Evolutionary conservation across 371 early-diverging fungal species (phyloP).

Genomic region (Rhizoclosmatium hyalinum): DNA sequence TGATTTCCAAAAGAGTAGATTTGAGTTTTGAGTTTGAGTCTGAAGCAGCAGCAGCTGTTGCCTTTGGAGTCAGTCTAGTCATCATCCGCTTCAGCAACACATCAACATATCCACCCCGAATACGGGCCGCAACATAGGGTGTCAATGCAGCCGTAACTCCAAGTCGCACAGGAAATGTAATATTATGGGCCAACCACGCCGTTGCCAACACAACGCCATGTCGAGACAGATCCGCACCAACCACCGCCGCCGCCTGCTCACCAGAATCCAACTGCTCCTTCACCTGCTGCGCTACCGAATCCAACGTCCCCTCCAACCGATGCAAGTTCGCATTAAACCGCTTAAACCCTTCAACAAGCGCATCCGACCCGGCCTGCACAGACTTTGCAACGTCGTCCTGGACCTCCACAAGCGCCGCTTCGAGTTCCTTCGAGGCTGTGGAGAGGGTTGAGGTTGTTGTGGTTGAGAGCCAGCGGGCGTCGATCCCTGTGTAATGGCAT

Average conservation of each 20-base stretch:
- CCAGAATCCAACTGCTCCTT: not conserved
- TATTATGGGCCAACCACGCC: conserved; percentile 31
- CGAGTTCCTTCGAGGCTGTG: not conserved
- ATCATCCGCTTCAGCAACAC: conserved; percentile 1
- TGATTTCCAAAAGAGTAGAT: no score
- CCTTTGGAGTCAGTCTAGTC: not conserved
- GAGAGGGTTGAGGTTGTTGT: not conserved
- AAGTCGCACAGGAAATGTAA: conserved; percentile 31
- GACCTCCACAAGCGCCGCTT: not conserved
- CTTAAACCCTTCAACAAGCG: conserved; percentile 3
- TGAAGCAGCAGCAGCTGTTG: not conserved
- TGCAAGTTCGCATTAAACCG: conserved; percentile 2
- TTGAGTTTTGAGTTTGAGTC: no score
- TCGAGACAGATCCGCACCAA: not conserved
- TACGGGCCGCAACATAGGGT: conserved; percentile 24
- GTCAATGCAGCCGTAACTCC: conserved; percentile 34
- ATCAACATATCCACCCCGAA: conserved; percentile 21
- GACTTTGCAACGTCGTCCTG: not conserved
- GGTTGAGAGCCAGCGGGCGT: not conserved
- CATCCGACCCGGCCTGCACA: not conserved
- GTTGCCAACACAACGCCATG: conserved; percentile 28
- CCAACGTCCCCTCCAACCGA: conserved; percentile 3
- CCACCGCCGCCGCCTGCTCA: not conserved
- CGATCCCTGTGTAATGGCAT: not conserved
- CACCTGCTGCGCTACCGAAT: not conserved